Evolutionary conservation across 805 yeast genomes (phyloP).

Genomic region (Zygotorulaspora chibaensis): DNA sequence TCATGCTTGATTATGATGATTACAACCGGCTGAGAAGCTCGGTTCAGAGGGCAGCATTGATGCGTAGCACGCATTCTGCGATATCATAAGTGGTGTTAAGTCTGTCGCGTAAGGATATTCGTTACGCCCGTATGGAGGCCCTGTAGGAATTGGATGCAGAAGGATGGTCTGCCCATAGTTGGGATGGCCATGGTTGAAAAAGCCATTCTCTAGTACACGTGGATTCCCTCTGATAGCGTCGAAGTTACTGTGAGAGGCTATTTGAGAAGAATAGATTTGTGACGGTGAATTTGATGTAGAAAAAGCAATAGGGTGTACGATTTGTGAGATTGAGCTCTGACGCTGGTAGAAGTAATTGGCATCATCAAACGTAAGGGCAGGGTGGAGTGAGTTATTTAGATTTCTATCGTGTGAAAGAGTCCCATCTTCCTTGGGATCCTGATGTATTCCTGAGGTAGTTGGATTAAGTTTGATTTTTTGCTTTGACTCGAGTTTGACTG

Average conservation of each 20-base stretch:
- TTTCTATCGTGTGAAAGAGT: not conserved
- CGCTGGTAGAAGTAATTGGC: not conserved
- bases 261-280: constrained; percentile 2
- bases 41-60: too few relatives aligned
- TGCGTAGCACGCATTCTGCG: not conserved
- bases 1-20: too few relatives aligned
- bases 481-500: too few relatives aligned
- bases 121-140: not conserved
- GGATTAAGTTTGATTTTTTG: too few relatives aligned
- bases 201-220: too few relatives aligned
- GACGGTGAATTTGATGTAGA: constrained; percentile 3
- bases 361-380: not conserved
- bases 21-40: too few relatives aligned
- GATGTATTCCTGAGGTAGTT: too few relatives aligned
- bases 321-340: not conserved
- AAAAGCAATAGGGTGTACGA: constrained; percentile 4
- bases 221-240: too few relatives aligned
- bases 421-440: too few relatives aligned
- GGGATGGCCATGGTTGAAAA: not conserved
- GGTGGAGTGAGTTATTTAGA: not conserved
- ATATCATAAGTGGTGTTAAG: not conserved
- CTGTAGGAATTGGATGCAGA: not conserved
- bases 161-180: not conserved
- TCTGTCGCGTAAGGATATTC: not conserved
- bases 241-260: not conserved